Conservation (phyloP, 768 basidiomycete species). For the Clitopilus passeckerianus region DNA sequence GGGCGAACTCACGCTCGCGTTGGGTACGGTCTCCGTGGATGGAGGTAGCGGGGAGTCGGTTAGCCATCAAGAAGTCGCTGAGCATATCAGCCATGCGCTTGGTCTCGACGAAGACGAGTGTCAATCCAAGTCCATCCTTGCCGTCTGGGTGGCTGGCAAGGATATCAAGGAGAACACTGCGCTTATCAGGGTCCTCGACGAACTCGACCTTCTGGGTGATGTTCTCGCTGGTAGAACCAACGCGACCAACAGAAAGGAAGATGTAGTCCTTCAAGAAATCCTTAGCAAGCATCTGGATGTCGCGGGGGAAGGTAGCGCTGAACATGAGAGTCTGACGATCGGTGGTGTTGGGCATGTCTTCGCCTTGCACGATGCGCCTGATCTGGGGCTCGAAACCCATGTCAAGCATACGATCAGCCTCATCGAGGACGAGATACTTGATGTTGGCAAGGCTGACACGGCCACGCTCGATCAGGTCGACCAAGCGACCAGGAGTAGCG, state of each 20-base stretch:
- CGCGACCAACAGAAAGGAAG: conserved; percentile 97
- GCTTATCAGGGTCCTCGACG: conserved; percentile 96
- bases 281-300: conserved; percentile 94
- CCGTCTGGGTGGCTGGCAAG: conserved; percentile 61
- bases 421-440: conserved; percentile 96
- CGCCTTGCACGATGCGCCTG: conserved; percentile 93
- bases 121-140: conserved; percentile 62
- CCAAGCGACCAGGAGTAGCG: conserved; percentile 96
- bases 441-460: conserved; percentile 95
- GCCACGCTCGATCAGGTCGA: conserved; percentile 97
- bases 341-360: conserved; percentile 93
- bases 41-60: conserved; percentile 85
- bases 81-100: conserved; percentile 99
- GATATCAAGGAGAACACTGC: conserved; percentile 92
- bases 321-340: conserved; percentile 99
- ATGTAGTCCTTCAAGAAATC: conserved; percentile 99
- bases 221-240: conserved; percentile 98
- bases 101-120: conserved; percentile 97
- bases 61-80: conserved; percentile 87
- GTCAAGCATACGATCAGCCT: conserved; percentile 99
- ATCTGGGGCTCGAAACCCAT: conserved; percentile 99
- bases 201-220: conserved; percentile 99
- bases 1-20: conserved; percentile 93
- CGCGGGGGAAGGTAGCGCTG: conserved; percentile 97
- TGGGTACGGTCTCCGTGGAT: conserved; percentile 99